Percentiles rank a stretch among this genome's conserved stretches.
phyloP scores from a whole-genome alignment of 305 asterid genomes.

The Ajuga reptans region DNA sequence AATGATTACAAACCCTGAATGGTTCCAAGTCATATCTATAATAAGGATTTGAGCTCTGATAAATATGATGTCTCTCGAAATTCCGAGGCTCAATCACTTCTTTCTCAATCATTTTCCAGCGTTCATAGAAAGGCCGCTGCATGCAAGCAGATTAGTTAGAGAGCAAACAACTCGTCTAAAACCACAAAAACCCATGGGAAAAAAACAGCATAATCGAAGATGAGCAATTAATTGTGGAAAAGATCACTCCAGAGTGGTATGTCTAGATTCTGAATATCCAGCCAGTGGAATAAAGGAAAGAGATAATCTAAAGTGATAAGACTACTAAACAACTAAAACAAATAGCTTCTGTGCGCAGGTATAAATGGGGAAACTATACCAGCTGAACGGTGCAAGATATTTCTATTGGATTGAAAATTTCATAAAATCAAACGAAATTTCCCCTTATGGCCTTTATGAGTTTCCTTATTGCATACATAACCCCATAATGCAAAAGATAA shows the following conservation, averaged over 20 bases:
- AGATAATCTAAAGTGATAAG: background rate
- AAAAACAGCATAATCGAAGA: background rate
- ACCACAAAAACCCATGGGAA: background rate
- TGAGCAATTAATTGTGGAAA: background rate
- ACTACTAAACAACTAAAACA: background rate
- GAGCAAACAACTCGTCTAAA: background rate
- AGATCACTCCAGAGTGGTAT: background rate
- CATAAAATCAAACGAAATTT: background rate
- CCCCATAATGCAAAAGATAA: background rate
- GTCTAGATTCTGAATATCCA: background rate
- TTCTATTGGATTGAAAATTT: background rate
- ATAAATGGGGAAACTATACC: background rate
- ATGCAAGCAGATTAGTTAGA: slow-evolving; percentile 18
- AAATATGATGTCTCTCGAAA: slow-evolving; percentile 55
- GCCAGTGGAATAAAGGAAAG: background rate
- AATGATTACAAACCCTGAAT: slow-evolving; percentile 64
- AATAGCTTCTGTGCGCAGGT: background rate
- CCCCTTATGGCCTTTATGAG: background rate
- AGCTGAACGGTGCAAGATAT: background rate
- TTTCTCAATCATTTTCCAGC: slow-evolving; percentile 93
- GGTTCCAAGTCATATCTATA: slow-evolving; percentile 93
- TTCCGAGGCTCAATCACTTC: slow-evolving; percentile 93
- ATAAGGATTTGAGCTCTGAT: slow-evolving; percentile 58
- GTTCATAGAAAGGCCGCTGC: slow-evolving; percentile 87
- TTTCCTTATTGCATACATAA: background rate